phyloP scores from a whole-genome alignment of 75 land plant species.

The Pinus tabuliformis region DNA sequence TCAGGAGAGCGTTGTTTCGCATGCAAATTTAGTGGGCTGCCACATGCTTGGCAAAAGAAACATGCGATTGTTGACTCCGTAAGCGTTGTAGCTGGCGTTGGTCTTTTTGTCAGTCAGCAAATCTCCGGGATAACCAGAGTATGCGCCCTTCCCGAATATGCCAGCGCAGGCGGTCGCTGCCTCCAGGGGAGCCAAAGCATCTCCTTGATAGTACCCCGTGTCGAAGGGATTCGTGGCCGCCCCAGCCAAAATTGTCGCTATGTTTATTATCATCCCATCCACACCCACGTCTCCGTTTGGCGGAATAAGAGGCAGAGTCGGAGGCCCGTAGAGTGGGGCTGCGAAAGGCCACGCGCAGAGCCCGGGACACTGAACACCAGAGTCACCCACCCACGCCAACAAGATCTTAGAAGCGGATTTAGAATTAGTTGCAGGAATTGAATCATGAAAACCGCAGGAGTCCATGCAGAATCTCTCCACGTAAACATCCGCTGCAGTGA shows the following conservation, averaged over 20 bases:
- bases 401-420: not conserved
- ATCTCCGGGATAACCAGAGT: slow-evolving; percentile 32
- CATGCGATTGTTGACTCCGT: slow-evolving; percentile 17
- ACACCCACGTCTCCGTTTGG: slow-evolving; percentile 47
- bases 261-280: slow-evolving; percentile 41
- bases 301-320: slow-evolving; percentile 3
- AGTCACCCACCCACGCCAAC: slow-evolving; percentile 40
- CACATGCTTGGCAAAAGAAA: slow-evolving; percentile 35
- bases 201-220: slow-evolving; percentile 30
- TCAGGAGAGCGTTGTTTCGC: not conserved
- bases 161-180: slow-evolving; percentile 31
- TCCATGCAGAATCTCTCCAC: slow-evolving; percentile 79
- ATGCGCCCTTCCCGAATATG: slow-evolving; percentile 37
- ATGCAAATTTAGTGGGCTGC: slow-evolving; percentile 12
- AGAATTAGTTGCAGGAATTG: not conserved
- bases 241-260: slow-evolving; percentile 33
- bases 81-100: slow-evolving; percentile 28
- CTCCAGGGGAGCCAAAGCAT: slow-evolving; percentile 28
- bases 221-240: slow-evolving; percentile 23
- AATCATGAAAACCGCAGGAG: slow-evolving; percentile 59
- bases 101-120: slow-evolving; percentile 10
- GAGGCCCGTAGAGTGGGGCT: slow-evolving; percentile 18
- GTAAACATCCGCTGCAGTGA: slow-evolving; percentile 63
- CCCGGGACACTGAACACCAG: slow-evolving; percentile 38
- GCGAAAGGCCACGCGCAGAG: slow-evolving; percentile 42